These are phyloP conservation scores for Amanita pallidorosea DNA, from an alignment of 768 basidiomycete species.

Conservation along the genomic window DNA sequence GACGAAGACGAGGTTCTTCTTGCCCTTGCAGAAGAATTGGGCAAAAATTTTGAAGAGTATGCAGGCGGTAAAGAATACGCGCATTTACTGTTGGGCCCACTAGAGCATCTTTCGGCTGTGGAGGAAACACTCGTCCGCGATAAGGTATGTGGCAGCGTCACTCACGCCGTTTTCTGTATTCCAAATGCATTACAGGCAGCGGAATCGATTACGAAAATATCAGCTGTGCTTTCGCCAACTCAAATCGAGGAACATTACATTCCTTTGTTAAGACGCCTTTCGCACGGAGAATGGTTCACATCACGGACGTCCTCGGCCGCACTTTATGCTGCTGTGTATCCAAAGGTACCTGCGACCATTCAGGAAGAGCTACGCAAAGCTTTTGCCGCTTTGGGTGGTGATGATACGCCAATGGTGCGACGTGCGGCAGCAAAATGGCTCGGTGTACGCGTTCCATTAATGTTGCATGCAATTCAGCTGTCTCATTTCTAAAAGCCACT, in stretches of 20 bases:
- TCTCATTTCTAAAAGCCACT: slow-evolving; percentile 45
- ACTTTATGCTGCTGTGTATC: slow-evolving; percentile 84
- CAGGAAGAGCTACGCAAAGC: slow-evolving; percentile 87
- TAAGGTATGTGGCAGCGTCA: slow-evolving; percentile 50
- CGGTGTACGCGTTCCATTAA: slow-evolving; percentile 52
- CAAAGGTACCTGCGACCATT: slow-evolving; percentile 56
- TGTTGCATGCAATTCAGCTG: slow-evolving; percentile 5
- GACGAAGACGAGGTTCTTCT: slow-evolving; percentile 98
- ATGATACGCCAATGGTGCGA: slow-evolving; percentile 98
- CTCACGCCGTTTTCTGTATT: slow-evolving; percentile 5
- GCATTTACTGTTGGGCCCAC: slow-evolving; percentile 78
- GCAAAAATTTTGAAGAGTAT: slow-evolving; percentile 87
- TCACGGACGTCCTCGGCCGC: slow-evolving; percentile 94
- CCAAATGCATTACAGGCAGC: slow-evolving; percentile 54
- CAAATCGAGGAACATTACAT: slow-evolving; percentile 89
- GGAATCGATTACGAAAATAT: slow-evolving; percentile 89
- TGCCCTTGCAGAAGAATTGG: slow-evolving; percentile 91
- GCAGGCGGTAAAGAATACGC: slow-evolving; percentile 84
- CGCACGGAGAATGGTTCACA: slow-evolving; percentile 97
- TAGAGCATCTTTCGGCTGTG: slow-evolving; percentile 92
- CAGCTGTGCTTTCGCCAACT: slow-evolving; percentile 58
- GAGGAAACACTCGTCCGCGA: slow-evolving; percentile 98
- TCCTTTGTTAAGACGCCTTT: slow-evolving; percentile 81
- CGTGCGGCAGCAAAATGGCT: slow-evolving; percentile 95
- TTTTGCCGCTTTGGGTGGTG: slow-evolving; percentile 72